Conservation (phyloP, 495 filamentous ascomycete species). For the Penicillium dipodomyicola region DNA sequence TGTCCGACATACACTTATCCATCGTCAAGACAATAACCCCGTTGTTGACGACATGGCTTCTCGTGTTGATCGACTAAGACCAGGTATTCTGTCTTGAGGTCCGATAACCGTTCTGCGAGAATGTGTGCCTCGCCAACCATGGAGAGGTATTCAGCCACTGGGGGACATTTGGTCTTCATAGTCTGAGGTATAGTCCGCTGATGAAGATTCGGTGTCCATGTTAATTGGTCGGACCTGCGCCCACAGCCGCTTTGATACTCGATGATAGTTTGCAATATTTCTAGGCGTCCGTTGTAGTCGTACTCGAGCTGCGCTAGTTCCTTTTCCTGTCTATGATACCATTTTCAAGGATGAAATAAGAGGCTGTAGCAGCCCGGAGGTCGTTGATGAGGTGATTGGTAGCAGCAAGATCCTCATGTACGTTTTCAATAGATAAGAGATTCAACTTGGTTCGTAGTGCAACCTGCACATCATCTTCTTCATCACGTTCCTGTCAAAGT, state of each 20-base stretch:
- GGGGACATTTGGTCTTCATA: not conserved
- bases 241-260: not conserved
- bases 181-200: not conserved
- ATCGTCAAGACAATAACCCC: not conserved
- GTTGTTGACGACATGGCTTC: not conserved
- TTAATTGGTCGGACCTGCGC: not conserved
- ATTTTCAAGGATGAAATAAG: constrained; percentile 26
- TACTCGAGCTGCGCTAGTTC: constrained; percentile 28
- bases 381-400: constrained; percentile 9
- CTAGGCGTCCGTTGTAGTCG: constrained; percentile 21
- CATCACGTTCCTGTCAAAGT: constrained; percentile 19
- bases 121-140: constrained; percentile 31
- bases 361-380: constrained; percentile 17
- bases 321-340: constrained; percentile 29
- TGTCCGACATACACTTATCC: not conserved
- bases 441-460: constrained; percentile 20
- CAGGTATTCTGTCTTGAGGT: constrained; percentile 26
- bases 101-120: constrained; percentile 26
- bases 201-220: not conserved
- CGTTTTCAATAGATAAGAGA: constrained; percentile 11
- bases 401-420: not conserved
- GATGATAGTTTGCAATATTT: constrained; percentile 12
- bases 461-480: constrained; percentile 14
- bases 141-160: constrained; percentile 25
- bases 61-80: constrained; percentile 21